These are phyloP conservation scores for Rhododendron simsii DNA, from an alignment of 148 eudicot species.

Conservation along the genomic window DNA sequence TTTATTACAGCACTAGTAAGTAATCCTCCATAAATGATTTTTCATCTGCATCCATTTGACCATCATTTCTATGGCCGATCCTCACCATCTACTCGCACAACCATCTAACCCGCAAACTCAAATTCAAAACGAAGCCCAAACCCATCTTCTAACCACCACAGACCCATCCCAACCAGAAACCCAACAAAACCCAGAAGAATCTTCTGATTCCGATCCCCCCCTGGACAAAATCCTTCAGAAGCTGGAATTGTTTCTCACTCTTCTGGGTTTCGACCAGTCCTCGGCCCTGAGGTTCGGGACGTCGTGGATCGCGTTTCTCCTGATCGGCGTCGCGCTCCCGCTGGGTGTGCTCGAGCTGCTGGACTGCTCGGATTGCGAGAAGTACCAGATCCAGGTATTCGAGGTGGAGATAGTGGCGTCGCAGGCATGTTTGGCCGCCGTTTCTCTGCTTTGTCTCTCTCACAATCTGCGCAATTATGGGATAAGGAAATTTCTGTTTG, in stretches of 20 bases:
- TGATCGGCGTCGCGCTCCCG: slow-evolving; percentile 49
- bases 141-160: slow-evolving; percentile 14
- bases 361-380: slow-evolving; percentile 37
- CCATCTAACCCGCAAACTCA: neutral
- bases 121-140: neutral
- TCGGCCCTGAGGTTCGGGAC: slow-evolving; percentile 17
- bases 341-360: slow-evolving; percentile 33
- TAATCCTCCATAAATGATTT: too few species aligned
- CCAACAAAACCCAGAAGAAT: slow-evolving; percentile 14
- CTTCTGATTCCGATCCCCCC: slow-evolving; percentile 14
- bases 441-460: slow-evolving; percentile 55
- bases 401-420: slow-evolving; percentile 58
- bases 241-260: slow-evolving; percentile 23
- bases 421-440: slow-evolving; percentile 52
- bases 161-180: neutral
- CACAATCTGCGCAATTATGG: slow-evolving; percentile 68
- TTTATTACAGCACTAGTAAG: too few species aligned
- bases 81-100: neutral
- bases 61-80: slow-evolving; percentile 10
- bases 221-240: slow-evolving; percentile 28
- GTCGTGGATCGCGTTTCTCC: slow-evolving; percentile 44
- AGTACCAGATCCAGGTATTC: slow-evolving; percentile 45
- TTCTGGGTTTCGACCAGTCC: slow-evolving; percentile 34
- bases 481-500: slow-evolving; percentile 59
- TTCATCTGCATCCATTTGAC: too few species aligned